These are phyloP conservation scores for Ascoidea asiatica DNA, from an alignment of 805 yeast species.

Conservation along the genomic window DNA sequence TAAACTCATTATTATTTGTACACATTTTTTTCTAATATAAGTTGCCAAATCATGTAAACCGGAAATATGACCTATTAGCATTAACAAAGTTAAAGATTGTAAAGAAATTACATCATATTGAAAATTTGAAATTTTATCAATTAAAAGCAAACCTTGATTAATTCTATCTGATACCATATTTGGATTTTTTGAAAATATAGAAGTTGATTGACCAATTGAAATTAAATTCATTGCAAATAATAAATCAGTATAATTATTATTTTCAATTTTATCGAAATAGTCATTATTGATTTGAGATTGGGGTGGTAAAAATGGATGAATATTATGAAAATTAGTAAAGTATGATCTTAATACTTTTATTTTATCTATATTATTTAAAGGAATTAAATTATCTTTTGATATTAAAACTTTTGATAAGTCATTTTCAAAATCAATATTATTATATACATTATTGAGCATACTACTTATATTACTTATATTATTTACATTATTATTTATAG, in stretches of 20 bases:
- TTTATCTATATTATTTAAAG: slow-evolving; percentile 3
- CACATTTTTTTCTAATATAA: slow-evolving; percentile 27
- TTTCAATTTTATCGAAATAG: slow-evolving; percentile 15
- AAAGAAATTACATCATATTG: slow-evolving; percentile 30
- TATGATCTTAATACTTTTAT: slow-evolving; percentile 17
- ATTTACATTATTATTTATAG: slow-evolving; percentile 3
- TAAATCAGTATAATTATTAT: slow-evolving; percentile 26
- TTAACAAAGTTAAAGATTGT: slow-evolving; percentile 26
- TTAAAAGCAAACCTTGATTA: slow-evolving; percentile 18
- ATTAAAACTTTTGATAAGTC: too few species aligned
- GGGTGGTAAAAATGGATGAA: slow-evolving; percentile 37
- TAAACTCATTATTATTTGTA: slow-evolving; percentile 23
- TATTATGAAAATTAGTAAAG: slow-evolving; percentile 23
- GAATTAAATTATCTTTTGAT: too few species aligned
- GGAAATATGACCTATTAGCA: slow-evolving; percentile 36
- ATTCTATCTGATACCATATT: slow-evolving; percentile 26
- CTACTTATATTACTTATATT: background rate
- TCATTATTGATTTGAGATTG: slow-evolving; percentile 20
- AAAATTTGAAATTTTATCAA: slow-evolving; percentile 13
- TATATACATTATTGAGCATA: background rate
- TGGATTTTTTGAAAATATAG: slow-evolving; percentile 23
- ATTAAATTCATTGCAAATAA: slow-evolving; percentile 32
- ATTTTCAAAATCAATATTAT: background rate
- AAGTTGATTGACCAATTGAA: slow-evolving; percentile 31
- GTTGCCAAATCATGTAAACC: slow-evolving; percentile 33